Evolutionary conservation across 345 rosid species (phyloP).

Genomic region (Ailanthus altissimus): DNA sequence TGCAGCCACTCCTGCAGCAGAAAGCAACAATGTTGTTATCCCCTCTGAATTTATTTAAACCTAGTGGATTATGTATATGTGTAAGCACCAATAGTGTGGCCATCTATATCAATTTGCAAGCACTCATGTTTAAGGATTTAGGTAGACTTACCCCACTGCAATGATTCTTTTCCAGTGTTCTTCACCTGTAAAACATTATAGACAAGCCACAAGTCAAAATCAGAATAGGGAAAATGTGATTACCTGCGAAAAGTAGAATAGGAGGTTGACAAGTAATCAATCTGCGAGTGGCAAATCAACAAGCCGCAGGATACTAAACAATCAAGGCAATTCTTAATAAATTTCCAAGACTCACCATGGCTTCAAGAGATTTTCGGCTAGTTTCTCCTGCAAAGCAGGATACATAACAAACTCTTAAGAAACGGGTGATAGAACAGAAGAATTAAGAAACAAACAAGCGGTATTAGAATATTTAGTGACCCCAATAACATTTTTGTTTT

Average conservation of each 20-base stretch:
- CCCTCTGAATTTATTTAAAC: background rate
- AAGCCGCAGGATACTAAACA: too few species aligned
- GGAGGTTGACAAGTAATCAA: too few species aligned
- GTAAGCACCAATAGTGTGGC: too few species aligned
- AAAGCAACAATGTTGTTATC: background rate
- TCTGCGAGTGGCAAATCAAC: too few species aligned
- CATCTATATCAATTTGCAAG: background rate
- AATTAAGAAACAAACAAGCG: background rate
- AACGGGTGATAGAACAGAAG: too few species aligned
- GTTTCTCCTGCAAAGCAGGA: slow-evolving; percentile 62
- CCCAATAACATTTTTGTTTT: background rate
- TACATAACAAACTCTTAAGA: background rate
- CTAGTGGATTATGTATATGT: too few species aligned
- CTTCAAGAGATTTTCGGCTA: slow-evolving; percentile 73
- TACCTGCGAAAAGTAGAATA: too few species aligned
- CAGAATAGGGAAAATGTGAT: background rate
- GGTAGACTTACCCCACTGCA: slow-evolving; percentile 80
- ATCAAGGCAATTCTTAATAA: background rate
- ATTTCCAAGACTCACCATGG: slow-evolving; percentile 53
- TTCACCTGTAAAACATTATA: slow-evolving; percentile 56
- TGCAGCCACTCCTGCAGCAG: slow-evolving; percentile 70
- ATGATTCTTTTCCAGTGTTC: slow-evolving; percentile 83
- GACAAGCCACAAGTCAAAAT: background rate
- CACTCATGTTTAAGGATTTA: background rate
- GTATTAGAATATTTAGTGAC: background rate